A percentile compares a stretch with the other conserved stretches of the same genome.
phyloP scores from a whole-genome alignment of 208 protist species.

The Leishmania amazonensis region DNA sequence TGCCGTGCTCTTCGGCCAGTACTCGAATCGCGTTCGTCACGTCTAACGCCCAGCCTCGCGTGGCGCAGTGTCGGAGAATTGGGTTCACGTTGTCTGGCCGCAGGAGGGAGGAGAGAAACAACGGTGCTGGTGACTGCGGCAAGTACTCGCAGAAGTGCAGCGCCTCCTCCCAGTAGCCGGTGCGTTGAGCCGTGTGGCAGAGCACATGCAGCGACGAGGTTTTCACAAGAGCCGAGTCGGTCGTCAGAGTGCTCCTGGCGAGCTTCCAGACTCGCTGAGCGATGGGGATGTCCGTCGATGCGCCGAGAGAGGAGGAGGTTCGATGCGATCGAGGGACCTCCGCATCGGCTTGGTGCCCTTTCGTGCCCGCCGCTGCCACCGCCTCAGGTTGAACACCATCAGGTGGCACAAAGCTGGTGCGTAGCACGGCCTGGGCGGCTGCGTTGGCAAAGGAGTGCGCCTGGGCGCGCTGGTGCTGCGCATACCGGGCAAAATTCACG shows the following conservation, averaged over 20 bases:
- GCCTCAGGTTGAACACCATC: neutral
- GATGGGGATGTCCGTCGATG: conserved; percentile 18
- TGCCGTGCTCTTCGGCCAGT: conserved; percentile 65
- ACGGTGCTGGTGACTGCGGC: conserved; percentile 49
- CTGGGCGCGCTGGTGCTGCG: conserved; percentile 28
- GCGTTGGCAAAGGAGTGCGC: conserved; percentile 30
- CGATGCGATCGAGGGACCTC: neutral
- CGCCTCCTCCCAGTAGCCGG: conserved; percentile 71
- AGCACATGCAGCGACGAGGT: conserved; percentile 70
- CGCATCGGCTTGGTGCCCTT: neutral
- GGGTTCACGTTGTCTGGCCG: conserved; percentile 46
- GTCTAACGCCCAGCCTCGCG: conserved; percentile 54
- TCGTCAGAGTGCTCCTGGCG: conserved; percentile 43
- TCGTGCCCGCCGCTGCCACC: neutral
- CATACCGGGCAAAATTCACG: conserved; percentile 32
- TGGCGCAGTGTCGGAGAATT: conserved; percentile 44
- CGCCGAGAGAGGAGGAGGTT: neutral
- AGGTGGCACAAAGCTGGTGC: conserved; percentile 7
- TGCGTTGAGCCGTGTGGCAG: conserved; percentile 76
- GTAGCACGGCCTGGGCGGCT: conserved; percentile 28
- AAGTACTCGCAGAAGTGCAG: conserved; percentile 60
- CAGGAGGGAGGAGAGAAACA: conserved; percentile 82
- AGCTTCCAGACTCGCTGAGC: conserved; percentile 50
- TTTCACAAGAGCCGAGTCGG: conserved; percentile 55
- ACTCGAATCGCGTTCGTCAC: conserved; percentile 70